Base-by-base conservation (phyloP, 2,329 filamentous ascomycete genomes). In the Hymenoscyphus occultus region DNA sequence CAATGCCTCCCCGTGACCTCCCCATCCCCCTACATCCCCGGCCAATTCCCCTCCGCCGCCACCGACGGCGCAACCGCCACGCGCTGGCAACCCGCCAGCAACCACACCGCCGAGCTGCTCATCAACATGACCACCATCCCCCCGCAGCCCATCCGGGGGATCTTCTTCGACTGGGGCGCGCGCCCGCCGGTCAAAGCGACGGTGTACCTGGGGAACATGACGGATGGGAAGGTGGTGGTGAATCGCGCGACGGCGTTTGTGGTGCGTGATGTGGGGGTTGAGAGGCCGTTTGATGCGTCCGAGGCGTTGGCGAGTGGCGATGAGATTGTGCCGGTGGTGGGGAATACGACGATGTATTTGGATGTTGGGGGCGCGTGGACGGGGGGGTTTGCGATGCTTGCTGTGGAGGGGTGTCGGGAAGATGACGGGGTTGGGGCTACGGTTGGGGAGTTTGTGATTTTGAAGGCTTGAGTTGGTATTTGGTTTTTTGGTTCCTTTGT, bases 21-120 rank as follows among this genome's bases (percentile, higher is more conserved):
- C 1, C 73, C 77, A 0, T 74, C 81, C 48, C 72, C 74, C 1
- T 85, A 82, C 71, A 77, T 82, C 32, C 83, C 86, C 0, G 90
- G 89, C 14, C 90, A 92, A 75, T 90, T 91, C 77, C 88, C 89
- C 1, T 79, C 89, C 61, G 81, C 83, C 0, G 87, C 86, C 2
- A 82, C 89, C 60, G 89, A 91, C 70, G 89, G 89, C 61, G 86
- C 86, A 1, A 79, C 84, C 5, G 84, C 83, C 19, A 91, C 88
- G 0, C 84, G 84, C 69, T 91, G 88, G 88, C 87, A 90, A 71
- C 87, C 88, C 0, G 72, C 77, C 9, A 79, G 82, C 1, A 83
- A 84, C 60, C 76, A 75, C 0, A 78, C 82, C 4, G 80, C 83
- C 35, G 83, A 82, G 3, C 72, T 91, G 14, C 86, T 84, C 0